Percentiles rank a stretch among this genome's conserved stretches.
phyloP scores from a whole-genome alignment of 2,329 filamentous ascomycete species.

The Geosmithia putterillii region DNA sequence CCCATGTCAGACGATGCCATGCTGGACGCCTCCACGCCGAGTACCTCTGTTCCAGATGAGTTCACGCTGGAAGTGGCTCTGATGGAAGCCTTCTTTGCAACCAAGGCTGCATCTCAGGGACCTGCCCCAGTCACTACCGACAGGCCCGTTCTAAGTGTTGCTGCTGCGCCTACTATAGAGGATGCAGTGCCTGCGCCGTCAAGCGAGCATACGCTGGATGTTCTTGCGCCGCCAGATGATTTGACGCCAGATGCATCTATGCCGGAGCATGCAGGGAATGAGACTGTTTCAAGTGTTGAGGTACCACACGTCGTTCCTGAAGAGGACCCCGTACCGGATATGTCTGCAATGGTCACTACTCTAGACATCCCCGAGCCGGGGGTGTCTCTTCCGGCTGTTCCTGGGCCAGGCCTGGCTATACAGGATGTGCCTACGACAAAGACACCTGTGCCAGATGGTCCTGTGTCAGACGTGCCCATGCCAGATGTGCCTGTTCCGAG shows the following conservation, averaged over 20 bases:
- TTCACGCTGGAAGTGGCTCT: neutral
- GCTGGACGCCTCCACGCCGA: neutral
- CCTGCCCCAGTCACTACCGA: too few species aligned
- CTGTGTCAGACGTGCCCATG: neutral
- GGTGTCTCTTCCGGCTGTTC: neutral
- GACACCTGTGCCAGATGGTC: neutral
- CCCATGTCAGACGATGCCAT: neutral
- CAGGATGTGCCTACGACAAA: neutral
- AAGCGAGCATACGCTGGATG: neutral
- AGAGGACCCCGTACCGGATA: neutral
- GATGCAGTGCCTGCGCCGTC: neutral
- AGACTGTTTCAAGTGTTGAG: neutral
- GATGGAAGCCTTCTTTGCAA: neutral
- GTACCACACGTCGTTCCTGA: neutral
- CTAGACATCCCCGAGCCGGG: neutral
- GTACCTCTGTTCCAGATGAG: neutral
- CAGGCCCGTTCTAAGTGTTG: too few species aligned
- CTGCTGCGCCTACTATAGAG: too few species aligned
- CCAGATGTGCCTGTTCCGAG: neutral
- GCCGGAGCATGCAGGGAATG: neutral
- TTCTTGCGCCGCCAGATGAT: neutral
- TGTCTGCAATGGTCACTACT: too few species aligned
- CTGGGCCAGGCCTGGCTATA: neutral
- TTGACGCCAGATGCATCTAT: neutral
- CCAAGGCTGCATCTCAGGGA: neutral